Evolutionary conservation across 495 filamentous ascomycete species (phyloP).

Genomic region (Hypoxylon rickii): DNA sequence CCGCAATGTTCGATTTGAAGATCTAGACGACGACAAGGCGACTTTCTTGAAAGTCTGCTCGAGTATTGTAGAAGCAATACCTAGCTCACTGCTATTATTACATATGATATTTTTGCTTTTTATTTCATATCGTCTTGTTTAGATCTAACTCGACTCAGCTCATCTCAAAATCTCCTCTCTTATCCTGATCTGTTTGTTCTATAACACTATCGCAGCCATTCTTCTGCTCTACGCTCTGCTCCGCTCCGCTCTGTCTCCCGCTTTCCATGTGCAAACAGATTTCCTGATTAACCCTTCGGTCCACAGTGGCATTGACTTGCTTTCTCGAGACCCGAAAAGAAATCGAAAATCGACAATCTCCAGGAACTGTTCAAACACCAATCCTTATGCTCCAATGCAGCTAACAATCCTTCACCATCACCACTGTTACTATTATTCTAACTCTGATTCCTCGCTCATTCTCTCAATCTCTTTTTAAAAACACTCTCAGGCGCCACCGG

Average conservation of each 20-base stretch:
- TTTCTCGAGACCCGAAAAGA: slow-evolving; percentile 47
- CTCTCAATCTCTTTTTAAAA: background rate
- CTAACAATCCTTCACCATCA: slow-evolving; percentile 31
- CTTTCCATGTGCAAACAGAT: no score
- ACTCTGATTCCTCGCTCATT: slow-evolving; percentile 20
- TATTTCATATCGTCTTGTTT: background rate
- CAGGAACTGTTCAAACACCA: slow-evolving; percentile 2
- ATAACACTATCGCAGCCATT: no score
- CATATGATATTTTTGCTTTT: slow-evolving; percentile 8
- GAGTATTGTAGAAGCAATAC: slow-evolving; percentile 34
- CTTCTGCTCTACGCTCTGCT: no score
- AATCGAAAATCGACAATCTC: slow-evolving; percentile 10
- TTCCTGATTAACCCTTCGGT: slow-evolving; percentile 35
- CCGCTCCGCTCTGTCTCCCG: slow-evolving; percentile 10
- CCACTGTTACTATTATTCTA: slow-evolving; percentile 6
- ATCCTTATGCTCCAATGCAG: slow-evolving; percentile 22
- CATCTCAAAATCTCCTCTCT: no score
- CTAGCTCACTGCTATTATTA: slow-evolving; percentile 7
- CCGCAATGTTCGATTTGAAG: slow-evolving; percentile 52
- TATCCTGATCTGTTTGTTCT: no score
- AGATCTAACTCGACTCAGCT: no score
- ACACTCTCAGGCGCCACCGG: slow-evolving; percentile 9
- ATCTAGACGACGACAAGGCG: slow-evolving; percentile 51
- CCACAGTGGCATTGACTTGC: slow-evolving; percentile 54
- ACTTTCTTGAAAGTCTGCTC: slow-evolving; percentile 53